Evolutionary conservation across 192 early-diverging fungal genomes (phyloP).

Genomic region (Thamnidium elegans): DNA sequence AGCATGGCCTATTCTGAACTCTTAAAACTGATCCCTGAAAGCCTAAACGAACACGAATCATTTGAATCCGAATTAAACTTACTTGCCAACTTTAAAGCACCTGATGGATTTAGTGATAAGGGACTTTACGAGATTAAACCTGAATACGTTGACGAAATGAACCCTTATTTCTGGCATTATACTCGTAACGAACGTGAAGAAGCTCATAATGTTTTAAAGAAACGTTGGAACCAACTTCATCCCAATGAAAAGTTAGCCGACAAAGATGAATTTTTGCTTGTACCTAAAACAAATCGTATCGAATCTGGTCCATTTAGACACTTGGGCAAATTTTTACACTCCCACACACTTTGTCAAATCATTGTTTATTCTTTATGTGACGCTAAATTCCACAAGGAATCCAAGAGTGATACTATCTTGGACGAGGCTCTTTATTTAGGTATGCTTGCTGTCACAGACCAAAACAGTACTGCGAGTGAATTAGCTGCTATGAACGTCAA

Average conservation of each 20-base stretch:
- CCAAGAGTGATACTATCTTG: slow-evolving; percentile 65
- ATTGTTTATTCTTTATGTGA: slow-evolving; percentile 79
- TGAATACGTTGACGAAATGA: slow-evolving; percentile 79
- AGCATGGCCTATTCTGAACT: slow-evolving; percentile 82
- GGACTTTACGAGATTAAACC: slow-evolving; percentile 93
- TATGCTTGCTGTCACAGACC: slow-evolving; percentile 66
- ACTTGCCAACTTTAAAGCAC: slow-evolving; percentile 78
- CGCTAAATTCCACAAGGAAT: slow-evolving; percentile 33
- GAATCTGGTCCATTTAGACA: slow-evolving; percentile 63
- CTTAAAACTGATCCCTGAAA: slow-evolving; percentile 76
- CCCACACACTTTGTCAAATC: slow-evolving; percentile 71
- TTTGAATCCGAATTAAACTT: slow-evolving; percentile 79
- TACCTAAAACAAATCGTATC: slow-evolving; percentile 55
- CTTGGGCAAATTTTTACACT: slow-evolving; percentile 71
- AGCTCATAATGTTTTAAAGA: slow-evolving; percentile 73
- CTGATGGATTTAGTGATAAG: slow-evolving; percentile 74
- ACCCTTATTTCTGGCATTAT: slow-evolving; percentile 95
- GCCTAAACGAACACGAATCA: slow-evolving; percentile 60
- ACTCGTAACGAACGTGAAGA: slow-evolving; percentile 88
- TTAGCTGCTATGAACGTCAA: slow-evolving; percentile 23
- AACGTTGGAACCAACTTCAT: slow-evolving; percentile 10
- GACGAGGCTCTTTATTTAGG: slow-evolving; percentile 78
- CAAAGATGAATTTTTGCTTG: slow-evolving; percentile 29
- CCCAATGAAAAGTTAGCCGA: slow-evolving; percentile 30
- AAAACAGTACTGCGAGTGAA: slow-evolving; percentile 40